A percentile compares a stretch with the other conserved stretches of the same genome.
phyloP scores from a whole-genome alignment of 179 eudicot species.

The Nepenthes alata region DNA sequence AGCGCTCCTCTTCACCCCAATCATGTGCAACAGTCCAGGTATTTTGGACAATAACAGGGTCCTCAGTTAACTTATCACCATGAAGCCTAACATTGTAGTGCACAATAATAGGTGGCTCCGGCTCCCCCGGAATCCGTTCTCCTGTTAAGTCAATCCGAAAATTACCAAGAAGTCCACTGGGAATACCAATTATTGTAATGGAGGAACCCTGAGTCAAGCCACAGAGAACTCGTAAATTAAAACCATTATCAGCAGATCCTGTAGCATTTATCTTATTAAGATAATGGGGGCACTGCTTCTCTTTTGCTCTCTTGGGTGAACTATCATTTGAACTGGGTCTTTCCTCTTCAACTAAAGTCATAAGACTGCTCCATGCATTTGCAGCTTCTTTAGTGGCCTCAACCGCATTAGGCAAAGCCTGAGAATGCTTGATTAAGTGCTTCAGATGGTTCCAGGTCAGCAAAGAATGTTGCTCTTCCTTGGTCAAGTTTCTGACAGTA shows the following conservation, averaged over 20 bases:
- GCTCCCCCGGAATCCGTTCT: conserved; percentile 86
- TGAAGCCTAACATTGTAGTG: conserved; percentile 90
- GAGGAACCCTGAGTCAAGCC: conserved; percentile 95
- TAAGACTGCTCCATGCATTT: conserved; percentile 67
- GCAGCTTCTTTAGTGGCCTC: conserved; percentile 85
- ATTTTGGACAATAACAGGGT: conserved; percentile 91
- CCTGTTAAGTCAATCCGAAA: conserved; percentile 77
- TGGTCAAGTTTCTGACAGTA: conserved; percentile 49
- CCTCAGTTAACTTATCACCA: conserved; percentile 84
- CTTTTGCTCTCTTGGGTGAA: conserved; percentile 36
- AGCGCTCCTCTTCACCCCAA: conserved; percentile 93
- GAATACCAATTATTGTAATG: conserved; percentile 75
- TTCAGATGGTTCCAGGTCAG: conserved; percentile 66
- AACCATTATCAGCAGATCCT: conserved; percentile 39
- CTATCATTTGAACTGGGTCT: conserved; percentile 46
- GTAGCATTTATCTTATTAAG: conserved; percentile 66
- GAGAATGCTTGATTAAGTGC: conserved; percentile 45
- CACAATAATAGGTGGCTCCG: conserved; percentile 76
- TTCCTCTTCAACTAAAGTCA: conserved; percentile 63
- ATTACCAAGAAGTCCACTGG: conserved; percentile 77
- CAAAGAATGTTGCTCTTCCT: conserved; percentile 49
- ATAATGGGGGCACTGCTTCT: conserved; percentile 87
- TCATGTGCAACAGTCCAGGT: conserved; percentile 87
- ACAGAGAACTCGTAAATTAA: conserved; percentile 68
- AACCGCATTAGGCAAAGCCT: conserved; percentile 64